Conservation (phyloP, 2,329 filamentous ascomycete genomes). For the Aureobasidium leucospermi region DNA sequence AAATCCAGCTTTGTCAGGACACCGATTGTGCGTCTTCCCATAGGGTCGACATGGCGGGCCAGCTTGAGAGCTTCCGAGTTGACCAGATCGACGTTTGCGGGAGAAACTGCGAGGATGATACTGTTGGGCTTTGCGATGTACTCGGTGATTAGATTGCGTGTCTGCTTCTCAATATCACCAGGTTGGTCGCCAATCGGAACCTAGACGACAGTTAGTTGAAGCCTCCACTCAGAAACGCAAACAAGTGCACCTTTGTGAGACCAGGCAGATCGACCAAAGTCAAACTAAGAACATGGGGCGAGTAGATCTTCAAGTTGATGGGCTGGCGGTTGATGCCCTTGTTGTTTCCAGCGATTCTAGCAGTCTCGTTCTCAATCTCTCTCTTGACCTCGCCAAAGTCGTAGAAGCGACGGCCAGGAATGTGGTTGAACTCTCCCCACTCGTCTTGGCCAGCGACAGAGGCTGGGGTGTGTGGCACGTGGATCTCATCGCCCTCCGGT, state of each 20-base stretch:
- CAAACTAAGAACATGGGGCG: slow-evolving; percentile 89
- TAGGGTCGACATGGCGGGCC: slow-evolving; percentile 89
- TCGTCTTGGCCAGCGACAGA: slow-evolving; percentile 60
- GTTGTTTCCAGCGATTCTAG: slow-evolving; percentile 89
- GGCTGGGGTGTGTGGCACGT: slow-evolving; percentile 69
- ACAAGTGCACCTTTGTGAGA: slow-evolving; percentile 67
- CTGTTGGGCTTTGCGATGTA: slow-evolving; percentile 99
- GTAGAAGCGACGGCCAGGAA: slow-evolving; percentile 79
- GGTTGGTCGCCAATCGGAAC: slow-evolving; percentile 97
- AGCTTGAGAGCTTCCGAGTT: slow-evolving; percentile 97
- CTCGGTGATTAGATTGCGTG: slow-evolving; percentile 88
- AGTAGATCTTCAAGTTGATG: slow-evolving; percentile 98
- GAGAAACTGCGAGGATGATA: slow-evolving; percentile 92
- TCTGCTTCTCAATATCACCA: slow-evolving; percentile 97
- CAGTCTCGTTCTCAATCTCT: slow-evolving; percentile 95
- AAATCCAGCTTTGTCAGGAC: slow-evolving; percentile 95
- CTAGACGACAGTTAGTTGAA: slow-evolving; percentile 33
- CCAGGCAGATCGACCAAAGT: slow-evolving; percentile 94
- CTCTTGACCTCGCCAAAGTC: slow-evolving; percentile 90
- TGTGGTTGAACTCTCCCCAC: slow-evolving; percentile 96
- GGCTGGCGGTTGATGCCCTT: slow-evolving; percentile 97
- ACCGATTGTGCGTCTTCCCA: slow-evolving; percentile 90
- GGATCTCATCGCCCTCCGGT: slow-evolving; percentile 55
- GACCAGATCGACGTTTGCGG: slow-evolving; percentile 95
- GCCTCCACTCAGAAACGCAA: neutral